Percentiles rank a stretch among this genome's conserved stretches.
phyloP scores from a whole-genome alignment of 169 alveolate genomes.

The Theileria orientalis region DNA sequence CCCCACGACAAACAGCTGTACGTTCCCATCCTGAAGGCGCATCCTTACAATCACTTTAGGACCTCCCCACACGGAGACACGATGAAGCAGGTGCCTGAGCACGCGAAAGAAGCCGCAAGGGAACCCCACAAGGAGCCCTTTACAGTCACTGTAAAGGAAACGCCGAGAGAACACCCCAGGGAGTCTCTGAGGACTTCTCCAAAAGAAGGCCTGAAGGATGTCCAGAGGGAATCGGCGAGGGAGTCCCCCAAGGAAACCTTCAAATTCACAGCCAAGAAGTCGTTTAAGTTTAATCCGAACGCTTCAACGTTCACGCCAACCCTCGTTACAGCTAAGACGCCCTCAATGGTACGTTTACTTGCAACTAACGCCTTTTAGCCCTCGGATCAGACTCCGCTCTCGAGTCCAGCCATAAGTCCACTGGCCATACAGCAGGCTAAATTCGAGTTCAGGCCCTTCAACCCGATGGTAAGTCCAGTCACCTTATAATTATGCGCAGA shows the following conservation, averaged over 20 bases:
- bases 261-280: slow-evolving; percentile 18
- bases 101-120: no score
- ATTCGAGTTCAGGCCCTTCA: slow-evolving; percentile 38
- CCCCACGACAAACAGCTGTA: no score
- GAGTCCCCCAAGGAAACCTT: background rate
- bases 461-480: slow-evolving; percentile 27
- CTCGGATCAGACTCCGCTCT: slow-evolving; percentile 3
- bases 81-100: no score
- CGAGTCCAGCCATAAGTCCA: slow-evolving; percentile 2
- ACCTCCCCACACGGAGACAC: no score
- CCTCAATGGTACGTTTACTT: slow-evolving; percentile 22
- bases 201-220: no score
- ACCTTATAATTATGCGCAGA: background rate
- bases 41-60: no score
- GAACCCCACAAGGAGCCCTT: no score
- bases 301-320: slow-evolving; percentile 61
- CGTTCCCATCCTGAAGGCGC: no score
- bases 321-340: background rate
- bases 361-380: background rate
- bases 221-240: background rate
- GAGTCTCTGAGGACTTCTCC: no score
- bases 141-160: no score
- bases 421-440: background rate
- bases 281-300: slow-evolving; percentile 60
- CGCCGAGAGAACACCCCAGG: no score